These are phyloP conservation scores for Fusarium sp. DNA, from an alignment of 2,329 filamentous ascomycete species.

Conservation along the genomic window DNA sequence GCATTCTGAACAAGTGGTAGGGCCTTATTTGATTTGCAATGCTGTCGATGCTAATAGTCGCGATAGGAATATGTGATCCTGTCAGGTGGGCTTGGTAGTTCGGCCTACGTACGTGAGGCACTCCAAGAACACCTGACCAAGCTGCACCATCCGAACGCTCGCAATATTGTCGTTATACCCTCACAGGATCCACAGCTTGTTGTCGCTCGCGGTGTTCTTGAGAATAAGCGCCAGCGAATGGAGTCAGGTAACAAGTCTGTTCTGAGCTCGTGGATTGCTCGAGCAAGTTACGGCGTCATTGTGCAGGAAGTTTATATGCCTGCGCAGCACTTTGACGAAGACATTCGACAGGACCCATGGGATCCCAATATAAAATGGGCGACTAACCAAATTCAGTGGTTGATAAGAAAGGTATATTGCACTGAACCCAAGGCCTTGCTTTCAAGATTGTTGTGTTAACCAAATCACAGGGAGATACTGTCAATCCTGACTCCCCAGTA, in stretches of 20 bases:
- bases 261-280: slow-evolving; percentile 35
- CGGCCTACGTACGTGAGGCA: slow-evolving; percentile 58
- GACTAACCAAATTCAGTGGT: slow-evolving; percentile 42
- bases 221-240: slow-evolving; percentile 31
- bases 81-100: slow-evolving; percentile 60
- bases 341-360: slow-evolving; percentile 31
- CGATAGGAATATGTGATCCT: slow-evolving; percentile 57
- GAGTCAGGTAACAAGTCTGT: slow-evolving; percentile 28
- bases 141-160: slow-evolving; percentile 50
- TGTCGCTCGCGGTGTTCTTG: slow-evolving; percentile 31
- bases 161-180: slow-evolving; percentile 25
- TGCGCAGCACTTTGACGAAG: slow-evolving; percentile 34
- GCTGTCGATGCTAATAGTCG: neutral
- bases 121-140: slow-evolving; percentile 54
- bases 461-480: slow-evolving; percentile 52
- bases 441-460: slow-evolving; percentile 1
- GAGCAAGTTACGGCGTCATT: slow-evolving; percentile 41
- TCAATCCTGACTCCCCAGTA: slow-evolving; percentile 53
- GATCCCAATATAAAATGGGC: slow-evolving; percentile 36
- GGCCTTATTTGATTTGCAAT: slow-evolving; percentile 1
- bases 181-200: slow-evolving; percentile 34
- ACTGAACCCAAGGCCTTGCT: neutral
- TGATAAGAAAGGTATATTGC: slow-evolving; percentile 31
- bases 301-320: slow-evolving; percentile 38
- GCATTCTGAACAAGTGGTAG: slow-evolving; percentile 52